Evolutionary conservation across 805 yeast genomes (phyloP), one percentile per base, ranked within the genome.

Genomic region (Saccharomycopsis fodiens): DNA sequence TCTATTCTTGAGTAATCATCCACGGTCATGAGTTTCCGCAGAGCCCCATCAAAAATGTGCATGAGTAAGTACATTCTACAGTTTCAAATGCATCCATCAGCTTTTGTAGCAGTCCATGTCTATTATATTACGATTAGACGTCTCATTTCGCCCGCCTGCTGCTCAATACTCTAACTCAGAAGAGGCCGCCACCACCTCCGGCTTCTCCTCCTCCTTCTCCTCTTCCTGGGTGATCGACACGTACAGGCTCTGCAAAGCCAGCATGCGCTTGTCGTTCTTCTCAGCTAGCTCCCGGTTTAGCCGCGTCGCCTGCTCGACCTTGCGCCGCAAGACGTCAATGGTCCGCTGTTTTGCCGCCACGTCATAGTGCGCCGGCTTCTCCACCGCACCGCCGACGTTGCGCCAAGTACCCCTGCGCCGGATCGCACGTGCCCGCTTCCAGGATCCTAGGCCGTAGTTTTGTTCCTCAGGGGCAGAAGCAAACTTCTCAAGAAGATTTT

Each of bases 141-240:
- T n/a, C n/a, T n/a, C n/a, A n/a, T n/a, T n/a, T n/a, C n/a, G n/a
- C n/a, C n/a, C n/a, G n/a, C n/a, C n/a, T n/a, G n/a, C n/a, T n/a
- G n/a, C 6, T 25, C 29, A 25, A 25, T 25, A 25, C 29, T 25
- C 29, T 10, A 25, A 25, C 29, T 25, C 42, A 15, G 13, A 4
- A 23, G 13, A 15, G 6, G 7, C 35, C n/a, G 12, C 42, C 22
- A 19, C 39, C 22, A 30, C 41, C n/a, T n/a, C n/a, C 22, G 20
- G 20, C 5, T 13, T 39, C 23, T 34, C 29, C 16, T 32, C 27
- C 13, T 13, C 20, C 15, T 19, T 15, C 7, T 32, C 45, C 6
- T 34, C 45, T 12, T 42, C 46, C 20, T 32, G 13, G 19, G 41
- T 45, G 22, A 44, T 13, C 5, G 41, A 23, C 8, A 45, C 41